Percentiles rank a stretch among this genome's conserved stretches.
These are phyloP conservation scores for Blastosporella zonata DNA, from an alignment of 1,284 basidiomycete species.

Conservation along the genomic window DNA sequence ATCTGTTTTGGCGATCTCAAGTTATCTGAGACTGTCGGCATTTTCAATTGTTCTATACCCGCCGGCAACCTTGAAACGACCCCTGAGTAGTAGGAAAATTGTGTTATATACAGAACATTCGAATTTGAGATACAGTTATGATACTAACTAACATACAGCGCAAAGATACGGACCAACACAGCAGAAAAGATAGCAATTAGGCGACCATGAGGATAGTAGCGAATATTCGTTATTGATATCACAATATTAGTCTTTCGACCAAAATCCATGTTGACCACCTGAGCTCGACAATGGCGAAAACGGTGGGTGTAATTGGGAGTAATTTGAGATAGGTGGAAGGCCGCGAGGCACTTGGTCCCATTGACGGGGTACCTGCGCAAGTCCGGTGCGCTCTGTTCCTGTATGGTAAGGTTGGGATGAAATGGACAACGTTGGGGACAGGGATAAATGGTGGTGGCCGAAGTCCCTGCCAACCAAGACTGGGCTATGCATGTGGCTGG, in stretches of 20 bases:
- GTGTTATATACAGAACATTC: conserved; percentile 6
- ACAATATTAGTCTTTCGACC: conserved; percentile 12
- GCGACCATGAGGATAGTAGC: neutral
- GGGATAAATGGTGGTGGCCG: conserved; percentile 14
- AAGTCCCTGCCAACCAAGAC: conserved; percentile 14
- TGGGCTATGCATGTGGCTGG: conserved; percentile 9
- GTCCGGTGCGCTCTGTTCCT: conserved; percentile 8
- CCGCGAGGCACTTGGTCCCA: conserved; percentile 4
- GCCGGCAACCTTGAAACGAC: conserved; percentile 11
- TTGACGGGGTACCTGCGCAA: conserved; percentile 7
- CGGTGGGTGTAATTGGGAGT: conserved; percentile 21
- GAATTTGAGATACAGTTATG: conserved; percentile 11
- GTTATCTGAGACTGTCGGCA: conserved; percentile 4
- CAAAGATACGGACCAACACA: conserved; percentile 5
- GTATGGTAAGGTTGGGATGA: conserved; percentile 14
- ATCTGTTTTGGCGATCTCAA: neutral
- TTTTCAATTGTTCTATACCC: neutral
- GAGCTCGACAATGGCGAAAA: conserved; percentile 11
- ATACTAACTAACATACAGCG: no score
- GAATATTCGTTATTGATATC: no score
- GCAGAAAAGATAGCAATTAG: conserved; percentile 11
- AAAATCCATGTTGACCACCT: conserved; percentile 18
- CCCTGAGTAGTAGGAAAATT: neutral
- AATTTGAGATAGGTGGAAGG: conserved; percentile 22
- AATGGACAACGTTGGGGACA: conserved; percentile 15